Percentiles rank a stretch among this genome's conserved stretches.
Evolutionary conservation across 2,329 filamentous ascomycete species (phyloP).

Genomic region (Fusarium sp.): DNA sequence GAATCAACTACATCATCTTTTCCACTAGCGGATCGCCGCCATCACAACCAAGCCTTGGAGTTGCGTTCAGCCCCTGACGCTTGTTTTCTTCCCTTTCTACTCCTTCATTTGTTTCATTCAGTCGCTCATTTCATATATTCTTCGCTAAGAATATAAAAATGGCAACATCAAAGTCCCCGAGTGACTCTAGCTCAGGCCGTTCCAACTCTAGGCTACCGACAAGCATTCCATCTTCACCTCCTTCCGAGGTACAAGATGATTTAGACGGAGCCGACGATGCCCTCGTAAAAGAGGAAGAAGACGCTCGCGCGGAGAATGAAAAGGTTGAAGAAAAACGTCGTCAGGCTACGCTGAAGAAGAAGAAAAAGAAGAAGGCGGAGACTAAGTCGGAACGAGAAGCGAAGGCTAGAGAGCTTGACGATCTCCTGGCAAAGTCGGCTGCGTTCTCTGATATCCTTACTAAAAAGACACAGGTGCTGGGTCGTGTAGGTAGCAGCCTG

Average conservation of each 20-base stretch:
- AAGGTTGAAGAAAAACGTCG: conserved; percentile 62
- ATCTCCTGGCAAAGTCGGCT: conserved; percentile 69
- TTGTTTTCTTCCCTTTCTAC: background rate
- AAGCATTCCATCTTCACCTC: conserved; percentile 55
- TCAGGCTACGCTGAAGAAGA: conserved; percentile 56
- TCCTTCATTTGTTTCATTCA: background rate
- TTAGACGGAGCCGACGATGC: conserved; percentile 46
- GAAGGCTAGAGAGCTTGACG: conserved; percentile 71
- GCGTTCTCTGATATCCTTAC: conserved; percentile 73
- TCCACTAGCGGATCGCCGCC: conserved; percentile 24
- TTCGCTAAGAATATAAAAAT: conserved; percentile 32
- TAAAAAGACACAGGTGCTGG: conserved; percentile 72
- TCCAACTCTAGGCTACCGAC: conserved; percentile 51
- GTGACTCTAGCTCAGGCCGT: conserved; percentile 48
- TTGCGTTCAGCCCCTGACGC: conserved; percentile 10
- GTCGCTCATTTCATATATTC: background rate
- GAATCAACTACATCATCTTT: conserved; percentile 46
- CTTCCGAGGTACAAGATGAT: conserved; percentile 36
- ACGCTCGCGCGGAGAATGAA: conserved; percentile 54
- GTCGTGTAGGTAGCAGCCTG: conserved; percentile 70
- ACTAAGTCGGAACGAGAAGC: conserved; percentile 67
- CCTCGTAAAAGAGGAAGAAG: conserved; percentile 54
- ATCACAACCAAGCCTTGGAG: conserved; percentile 17
- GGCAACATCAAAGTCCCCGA: conserved; percentile 49
- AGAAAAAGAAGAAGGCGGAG: conserved; percentile 63